These are phyloP conservation scores for Alternaria dauci DNA, from an alignment of 2,329 filamentous ascomycete species.

Conservation along the genomic window DNA sequence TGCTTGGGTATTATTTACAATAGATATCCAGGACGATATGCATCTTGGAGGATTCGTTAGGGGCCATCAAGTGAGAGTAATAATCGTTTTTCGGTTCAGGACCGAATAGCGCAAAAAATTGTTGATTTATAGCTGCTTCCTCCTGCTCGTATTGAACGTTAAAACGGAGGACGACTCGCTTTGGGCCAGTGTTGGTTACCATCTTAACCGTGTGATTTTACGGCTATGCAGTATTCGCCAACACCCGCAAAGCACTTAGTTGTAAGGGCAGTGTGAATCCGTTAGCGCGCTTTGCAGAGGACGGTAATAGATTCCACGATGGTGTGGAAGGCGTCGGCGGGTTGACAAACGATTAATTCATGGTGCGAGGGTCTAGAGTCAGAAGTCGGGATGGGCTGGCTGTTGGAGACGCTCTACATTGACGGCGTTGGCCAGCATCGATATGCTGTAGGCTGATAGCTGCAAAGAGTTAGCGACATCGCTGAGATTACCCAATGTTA, in stretches of 20 bases:
- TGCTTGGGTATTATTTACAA: constrained; percentile 36
- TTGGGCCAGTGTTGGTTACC: neutral
- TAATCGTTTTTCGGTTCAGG: constrained; percentile 5
- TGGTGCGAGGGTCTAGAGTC: neutral
- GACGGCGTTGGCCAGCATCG: neutral
- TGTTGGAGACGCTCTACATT: neutral
- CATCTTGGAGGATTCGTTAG: constrained; percentile 29
- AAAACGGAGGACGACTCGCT: constrained; percentile 22
- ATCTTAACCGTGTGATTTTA: neutral
- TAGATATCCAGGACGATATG: constrained; percentile 43
- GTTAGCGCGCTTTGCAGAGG: no score
- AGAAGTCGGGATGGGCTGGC: neutral
- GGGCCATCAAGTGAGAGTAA: constrained; percentile 20
- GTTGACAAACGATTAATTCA: neutral
- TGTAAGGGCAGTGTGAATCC: no score
- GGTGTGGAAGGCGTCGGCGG: neutral
- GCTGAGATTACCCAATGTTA: no score
- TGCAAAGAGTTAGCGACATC: no score
- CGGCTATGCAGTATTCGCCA: neutral
- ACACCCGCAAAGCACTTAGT: no score
- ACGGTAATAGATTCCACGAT: no score
- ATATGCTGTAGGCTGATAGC: no score
- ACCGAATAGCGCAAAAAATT: neutral
- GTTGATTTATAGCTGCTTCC: constrained; percentile 2
- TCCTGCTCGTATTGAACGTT: constrained; percentile 20